Evolutionary conservation across 371 early-diverging fungal species (phyloP).

Genomic region (Mucor mucedo): DNA sequence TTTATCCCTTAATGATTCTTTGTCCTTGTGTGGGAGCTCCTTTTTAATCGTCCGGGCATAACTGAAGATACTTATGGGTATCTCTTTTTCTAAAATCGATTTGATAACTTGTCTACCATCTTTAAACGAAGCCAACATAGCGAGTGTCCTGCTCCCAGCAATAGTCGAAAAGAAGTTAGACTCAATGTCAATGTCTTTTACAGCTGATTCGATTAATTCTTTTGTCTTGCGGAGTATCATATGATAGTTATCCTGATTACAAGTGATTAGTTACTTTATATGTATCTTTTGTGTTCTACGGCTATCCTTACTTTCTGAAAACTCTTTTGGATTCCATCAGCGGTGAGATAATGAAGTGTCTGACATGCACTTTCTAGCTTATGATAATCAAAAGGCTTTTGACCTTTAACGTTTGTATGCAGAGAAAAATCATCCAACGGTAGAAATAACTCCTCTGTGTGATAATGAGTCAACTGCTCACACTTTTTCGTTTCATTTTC

Average conservation of each 20-base stretch:
- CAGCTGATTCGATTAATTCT: not conserved
- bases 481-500: not conserved
- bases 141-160: constrained; percentile 16
- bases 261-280: no score
- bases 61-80: constrained; percentile 18
- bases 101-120: constrained; percentile 5
- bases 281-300: not conserved
- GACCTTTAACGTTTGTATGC: not conserved
- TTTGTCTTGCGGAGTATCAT: not conserved
- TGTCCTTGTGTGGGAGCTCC: no score
- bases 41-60: not conserved
- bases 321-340: not conserved
- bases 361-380: constrained; percentile 18
- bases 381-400: constrained; percentile 3
- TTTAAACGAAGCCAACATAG: constrained; percentile 17
- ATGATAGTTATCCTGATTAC: not conserved
- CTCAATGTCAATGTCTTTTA: not conserved
- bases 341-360: constrained; percentile 10
- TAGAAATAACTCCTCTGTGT: not conserved
- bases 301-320: not conserved
- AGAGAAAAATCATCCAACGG: not conserved
- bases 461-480: not conserved
- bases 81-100: not conserved
- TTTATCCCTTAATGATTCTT: no score
- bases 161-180: constrained; percentile 18